A percentile compares a stretch with the other conserved stretches of the same genome.
Conservation (phyloP, 352 stramenopile genomes). For the Blastocystis sp. region DNA sequence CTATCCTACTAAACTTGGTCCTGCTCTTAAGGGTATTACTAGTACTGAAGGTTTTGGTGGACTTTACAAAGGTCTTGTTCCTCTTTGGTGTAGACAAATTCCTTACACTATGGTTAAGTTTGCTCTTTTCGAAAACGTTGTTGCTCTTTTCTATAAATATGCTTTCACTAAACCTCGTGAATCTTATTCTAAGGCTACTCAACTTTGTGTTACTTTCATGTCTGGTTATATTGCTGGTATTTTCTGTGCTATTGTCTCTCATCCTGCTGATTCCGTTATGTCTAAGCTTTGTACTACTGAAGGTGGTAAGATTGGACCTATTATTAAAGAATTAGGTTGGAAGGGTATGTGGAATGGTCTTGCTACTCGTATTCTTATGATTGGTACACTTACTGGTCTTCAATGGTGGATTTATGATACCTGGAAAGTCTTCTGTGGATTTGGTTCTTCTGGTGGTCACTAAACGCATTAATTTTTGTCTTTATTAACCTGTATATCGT, state of each 20-base stretch:
- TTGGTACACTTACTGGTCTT: slow-evolving; percentile 75
- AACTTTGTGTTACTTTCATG: slow-evolving; percentile 82
- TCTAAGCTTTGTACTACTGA: slow-evolving; percentile 76
- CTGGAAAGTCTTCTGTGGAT: slow-evolving; percentile 72
- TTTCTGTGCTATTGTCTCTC: slow-evolving; percentile 90
- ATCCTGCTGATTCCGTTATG: slow-evolving; percentile 91
- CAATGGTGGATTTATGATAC: slow-evolving; percentile 88
- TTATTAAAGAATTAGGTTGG: slow-evolving; percentile 55
- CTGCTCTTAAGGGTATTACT: slow-evolving; percentile 63
- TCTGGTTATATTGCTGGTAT: slow-evolving; percentile 95
- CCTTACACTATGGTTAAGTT: slow-evolving; percentile 99
- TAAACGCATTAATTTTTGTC: slow-evolving; percentile 44
- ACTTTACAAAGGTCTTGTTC: slow-evolving; percentile 52
- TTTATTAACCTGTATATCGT: slow-evolving; percentile 47
- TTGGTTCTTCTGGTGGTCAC: slow-evolving; percentile 62
- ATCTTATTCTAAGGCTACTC: slow-evolving; percentile 68
- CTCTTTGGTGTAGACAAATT: slow-evolving; percentile 62
- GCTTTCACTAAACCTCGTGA: slow-evolving; percentile 60
- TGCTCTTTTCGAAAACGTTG: slow-evolving; percentile 68
- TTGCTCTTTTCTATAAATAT: slow-evolving; percentile 47
- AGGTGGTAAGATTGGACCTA: slow-evolving; percentile 55
- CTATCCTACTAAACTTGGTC: slow-evolving; percentile 62
- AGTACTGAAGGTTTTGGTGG: slow-evolving; percentile 44
- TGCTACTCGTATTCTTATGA: slow-evolving; percentile 76
- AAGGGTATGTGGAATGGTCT: slow-evolving; percentile 52